Base-by-base conservation (phyloP, 2,329 filamentous ascomycete species). In the Nigrograna mackinnonii region DNA sequence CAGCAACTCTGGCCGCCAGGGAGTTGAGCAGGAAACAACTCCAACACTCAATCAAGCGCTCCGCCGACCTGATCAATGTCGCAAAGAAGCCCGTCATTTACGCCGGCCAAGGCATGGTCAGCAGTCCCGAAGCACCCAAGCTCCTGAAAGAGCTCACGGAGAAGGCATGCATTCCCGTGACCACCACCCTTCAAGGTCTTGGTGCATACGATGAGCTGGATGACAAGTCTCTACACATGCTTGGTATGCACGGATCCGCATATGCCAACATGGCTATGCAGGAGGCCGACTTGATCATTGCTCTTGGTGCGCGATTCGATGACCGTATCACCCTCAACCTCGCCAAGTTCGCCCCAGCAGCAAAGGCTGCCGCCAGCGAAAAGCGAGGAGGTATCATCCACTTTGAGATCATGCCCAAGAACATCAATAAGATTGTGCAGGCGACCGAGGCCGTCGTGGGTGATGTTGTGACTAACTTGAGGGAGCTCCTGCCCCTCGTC, bases 241-340 rank as follows among this genome's bases (percentile, higher is more conserved):
- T 97, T 21, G 94, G 94, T 52, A 97, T 97, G 94, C 92, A 97
- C 77, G 94, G 94, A 47, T 87, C 91, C 6, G 91, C 91, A 6
- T 99, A 95, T 64, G 94, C 94, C 67, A 99, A 99, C 77, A 90
- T 96, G 87, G 84, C 94, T 13, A 96, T 99, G 77, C 92, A 99
- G 72, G 88, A 96, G 68, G 89, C 94, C 12, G 94, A 99, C 73
- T 78, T 99, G 50, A 94, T 99, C 69, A 89, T 99, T 60, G 92
- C 92, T 39, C 83, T 99, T 16, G 94, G 94, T 58, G 90, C 85
- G 36, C 89, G 92, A 44, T 97, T 99, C 65, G 94, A 99, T 64
- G 94, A 99, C 70, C 92, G 94, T 72, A 94, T 97, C 41, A 96
- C 91, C 11, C 75, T 82, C 20, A 87, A 79, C 66, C 79, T 96